Conservation (phyloP, 345 rosid species). For the Rhizophora mangle region DNA sequence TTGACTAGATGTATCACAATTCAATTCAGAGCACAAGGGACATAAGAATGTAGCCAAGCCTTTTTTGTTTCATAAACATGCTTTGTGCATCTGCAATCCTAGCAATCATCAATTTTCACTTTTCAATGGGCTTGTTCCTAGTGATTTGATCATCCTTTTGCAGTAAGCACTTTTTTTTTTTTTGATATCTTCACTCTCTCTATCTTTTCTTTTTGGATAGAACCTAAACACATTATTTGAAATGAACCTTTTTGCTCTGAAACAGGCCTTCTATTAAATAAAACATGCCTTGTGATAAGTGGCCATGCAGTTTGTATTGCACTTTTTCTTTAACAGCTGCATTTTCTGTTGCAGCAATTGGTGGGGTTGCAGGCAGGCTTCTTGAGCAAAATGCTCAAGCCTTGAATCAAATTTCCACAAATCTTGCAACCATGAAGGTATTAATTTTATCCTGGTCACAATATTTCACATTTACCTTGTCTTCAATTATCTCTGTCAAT, state of each 20-base stretch:
- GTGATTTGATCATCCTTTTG: background rate
- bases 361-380: conserved; percentile 51
- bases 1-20: background rate
- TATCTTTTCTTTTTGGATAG: background rate
- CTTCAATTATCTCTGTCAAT: background rate
- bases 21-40: background rate
- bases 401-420: conserved; percentile 49
- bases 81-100: background rate
- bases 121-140: background rate
- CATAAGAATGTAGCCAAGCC: background rate
- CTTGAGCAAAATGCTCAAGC: conserved; percentile 54
- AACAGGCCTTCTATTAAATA: no score
- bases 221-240: background rate
- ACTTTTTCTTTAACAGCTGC: background rate
- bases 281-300: background rate
- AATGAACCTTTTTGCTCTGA: no score
- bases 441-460: background rate
- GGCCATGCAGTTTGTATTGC: background rate
- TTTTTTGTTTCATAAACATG: background rate
- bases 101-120: background rate
- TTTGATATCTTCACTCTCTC: background rate
- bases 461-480: background rate
- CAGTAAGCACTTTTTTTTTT: background rate
- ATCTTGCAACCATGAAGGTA: conserved; percentile 48
- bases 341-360: conserved; percentile 45